These are phyloP conservation scores for Perkinsus olseni DNA, from an alignment of 169 alveolate genomes.

Conservation along the genomic window DNA sequence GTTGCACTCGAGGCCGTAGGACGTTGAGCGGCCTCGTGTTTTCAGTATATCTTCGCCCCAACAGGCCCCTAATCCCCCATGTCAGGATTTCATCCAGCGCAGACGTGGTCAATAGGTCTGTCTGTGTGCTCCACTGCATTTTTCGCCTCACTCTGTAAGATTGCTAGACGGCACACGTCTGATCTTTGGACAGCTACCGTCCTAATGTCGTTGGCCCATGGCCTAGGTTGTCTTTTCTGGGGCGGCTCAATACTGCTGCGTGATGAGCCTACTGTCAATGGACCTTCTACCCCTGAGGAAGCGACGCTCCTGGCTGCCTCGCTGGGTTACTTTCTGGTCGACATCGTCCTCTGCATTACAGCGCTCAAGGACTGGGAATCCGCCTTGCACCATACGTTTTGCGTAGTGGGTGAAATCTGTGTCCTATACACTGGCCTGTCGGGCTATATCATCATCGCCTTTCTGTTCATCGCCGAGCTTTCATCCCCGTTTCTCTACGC, in stretches of 20 bases:
- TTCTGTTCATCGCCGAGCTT: neutral
- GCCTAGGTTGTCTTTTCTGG: neutral
- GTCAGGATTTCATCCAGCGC: neutral
- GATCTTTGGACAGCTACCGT: neutral
- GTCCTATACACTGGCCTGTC: neutral
- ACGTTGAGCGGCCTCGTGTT: too few relatives aligned
- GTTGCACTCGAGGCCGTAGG: too few relatives aligned
- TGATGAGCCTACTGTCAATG: neutral
- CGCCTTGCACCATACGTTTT: neutral
- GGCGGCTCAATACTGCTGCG: neutral
- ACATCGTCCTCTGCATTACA: neutral
- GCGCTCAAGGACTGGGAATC: neutral
- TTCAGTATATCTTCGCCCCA: too few relatives aligned
- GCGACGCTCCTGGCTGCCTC: neutral
- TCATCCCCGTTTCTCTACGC: neutral
- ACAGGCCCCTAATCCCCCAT: too few relatives aligned
- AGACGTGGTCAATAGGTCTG: neutral
- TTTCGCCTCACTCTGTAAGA: neutral
- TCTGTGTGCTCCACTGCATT: neutral
- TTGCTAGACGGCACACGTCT: neutral
- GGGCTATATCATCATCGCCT: neutral
- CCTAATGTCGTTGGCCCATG: neutral
- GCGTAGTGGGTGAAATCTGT: neutral
- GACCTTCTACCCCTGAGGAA: neutral
- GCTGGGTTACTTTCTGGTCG: neutral